Evolutionary conservation across 148 eudicot genomes (phyloP).

Genomic region (Rhododendron vialii): DNA sequence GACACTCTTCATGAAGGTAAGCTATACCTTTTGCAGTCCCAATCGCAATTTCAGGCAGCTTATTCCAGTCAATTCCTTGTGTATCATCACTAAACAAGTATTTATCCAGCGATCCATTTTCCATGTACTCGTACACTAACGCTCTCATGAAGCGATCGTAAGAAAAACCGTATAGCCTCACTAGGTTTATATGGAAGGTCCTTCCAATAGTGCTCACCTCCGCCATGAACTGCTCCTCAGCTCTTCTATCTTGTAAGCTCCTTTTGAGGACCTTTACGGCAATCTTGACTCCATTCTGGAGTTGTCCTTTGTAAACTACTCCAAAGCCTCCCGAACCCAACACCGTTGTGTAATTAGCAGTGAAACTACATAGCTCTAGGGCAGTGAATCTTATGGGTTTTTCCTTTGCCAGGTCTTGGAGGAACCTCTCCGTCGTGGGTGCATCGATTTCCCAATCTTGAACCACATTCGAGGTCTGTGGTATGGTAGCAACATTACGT

Average conservation of each 20-base stretch:
- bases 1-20: slow-evolving; percentile 7
- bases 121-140: slow-evolving; percentile 8
- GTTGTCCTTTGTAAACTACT: slow-evolving; percentile 22
- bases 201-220: slow-evolving; percentile 7
- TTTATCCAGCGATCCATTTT: neutral
- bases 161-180: neutral
- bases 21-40: slow-evolving; percentile 8
- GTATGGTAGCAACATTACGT: neutral
- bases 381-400: neutral
- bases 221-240: slow-evolving; percentile 19
- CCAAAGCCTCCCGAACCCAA: slow-evolving; percentile 25
- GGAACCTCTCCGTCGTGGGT: slow-evolving; percentile 1
- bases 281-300: slow-evolving; percentile 15
- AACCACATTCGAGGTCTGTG: neutral
- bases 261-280: slow-evolving; percentile 23
- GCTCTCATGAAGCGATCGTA: neutral
- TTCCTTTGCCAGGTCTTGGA: slow-evolving; percentile 2
- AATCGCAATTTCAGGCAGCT: neutral
- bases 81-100: neutral
- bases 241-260: neutral
- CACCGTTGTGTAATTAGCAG: neutral
- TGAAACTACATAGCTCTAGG: neutral
- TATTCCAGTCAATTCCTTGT: neutral
- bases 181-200: neutral
- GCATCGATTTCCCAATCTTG: neutral